Evolutionary conservation across 1,284 basidiomycete genomes (phyloP).

Genomic region (Puccinia polysora): DNA sequence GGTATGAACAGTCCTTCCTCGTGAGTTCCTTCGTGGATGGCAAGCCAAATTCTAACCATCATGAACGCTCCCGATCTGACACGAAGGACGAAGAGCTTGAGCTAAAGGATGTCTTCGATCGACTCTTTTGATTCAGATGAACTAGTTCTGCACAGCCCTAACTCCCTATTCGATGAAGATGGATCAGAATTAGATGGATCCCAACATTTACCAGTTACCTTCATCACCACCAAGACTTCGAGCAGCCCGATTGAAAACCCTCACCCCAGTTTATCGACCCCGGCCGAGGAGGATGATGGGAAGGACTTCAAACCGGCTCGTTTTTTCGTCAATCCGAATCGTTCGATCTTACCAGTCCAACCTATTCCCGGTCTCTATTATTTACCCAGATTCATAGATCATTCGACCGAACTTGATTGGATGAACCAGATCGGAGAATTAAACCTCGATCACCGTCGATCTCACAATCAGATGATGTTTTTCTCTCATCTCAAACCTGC

Average conservation of each 20-base stretch:
- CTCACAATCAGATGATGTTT: constrained; percentile 70
- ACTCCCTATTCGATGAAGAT: constrained; percentile 18
- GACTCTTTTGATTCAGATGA: background rate
- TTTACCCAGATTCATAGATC: constrained; percentile 30
- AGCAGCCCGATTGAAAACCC: background rate
- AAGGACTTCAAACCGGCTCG: constrained; percentile 3
- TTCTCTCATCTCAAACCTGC: constrained; percentile 58
- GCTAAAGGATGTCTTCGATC: background rate
- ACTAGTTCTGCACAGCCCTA: background rate
- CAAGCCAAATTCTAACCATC: no score
- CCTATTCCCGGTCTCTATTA: constrained; percentile 28
- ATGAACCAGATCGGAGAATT: constrained; percentile 12
- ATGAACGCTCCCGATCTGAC: no score
- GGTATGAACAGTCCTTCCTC: no score
- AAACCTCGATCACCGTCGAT: background rate
- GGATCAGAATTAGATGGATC: background rate
- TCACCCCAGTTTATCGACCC: background rate
- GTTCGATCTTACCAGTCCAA: constrained; percentile 2
- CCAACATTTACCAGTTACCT: background rate
- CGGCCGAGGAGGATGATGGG: background rate
- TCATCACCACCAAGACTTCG: background rate
- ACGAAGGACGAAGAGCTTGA: no score
- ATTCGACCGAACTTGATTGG: background rate
- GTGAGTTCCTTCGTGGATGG: no score
- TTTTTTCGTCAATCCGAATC: background rate